Conservation (phyloP, 2,329 filamentous ascomycete species). For the Alternaria sp. region DNA sequence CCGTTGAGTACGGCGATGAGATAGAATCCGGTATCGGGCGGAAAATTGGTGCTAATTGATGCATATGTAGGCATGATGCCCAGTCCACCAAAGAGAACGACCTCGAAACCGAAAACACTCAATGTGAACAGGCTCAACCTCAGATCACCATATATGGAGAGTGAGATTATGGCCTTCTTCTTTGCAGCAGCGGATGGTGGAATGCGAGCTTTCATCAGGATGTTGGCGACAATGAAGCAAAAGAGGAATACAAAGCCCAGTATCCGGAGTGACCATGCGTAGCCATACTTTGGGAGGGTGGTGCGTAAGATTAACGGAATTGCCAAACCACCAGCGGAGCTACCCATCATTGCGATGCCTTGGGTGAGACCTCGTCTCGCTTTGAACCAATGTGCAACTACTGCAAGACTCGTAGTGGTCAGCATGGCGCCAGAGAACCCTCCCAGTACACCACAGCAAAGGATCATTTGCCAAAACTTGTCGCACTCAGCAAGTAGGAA, state of each 20-base stretch:
- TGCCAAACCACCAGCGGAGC: conserved; percentile 46
- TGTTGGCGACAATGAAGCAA: conserved; percentile 46
- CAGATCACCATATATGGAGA: conserved; percentile 45
- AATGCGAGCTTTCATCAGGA: conserved; percentile 48
- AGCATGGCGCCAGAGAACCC: conserved; percentile 52
- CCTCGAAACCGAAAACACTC: conserved; percentile 48
- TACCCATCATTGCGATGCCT: conserved; percentile 52
- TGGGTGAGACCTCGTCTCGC: conserved; percentile 48
- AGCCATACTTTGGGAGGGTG: conserved; percentile 48
- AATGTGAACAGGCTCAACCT: conserved; percentile 49
- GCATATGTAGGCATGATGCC: conserved; percentile 54
- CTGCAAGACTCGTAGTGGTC: conserved; percentile 48
- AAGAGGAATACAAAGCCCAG: conserved; percentile 49
- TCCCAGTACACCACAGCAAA: conserved; percentile 52
- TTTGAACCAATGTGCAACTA: conserved; percentile 53
- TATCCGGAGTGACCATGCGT: conserved; percentile 51
- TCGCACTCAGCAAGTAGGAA: conserved; percentile 46
- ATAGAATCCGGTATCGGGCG: conserved; percentile 45
- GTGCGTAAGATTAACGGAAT: conserved; percentile 49
- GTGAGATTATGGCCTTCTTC: conserved; percentile 48
- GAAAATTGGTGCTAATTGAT: conserved; percentile 48
- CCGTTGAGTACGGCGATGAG: conserved; percentile 54
- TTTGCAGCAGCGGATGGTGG: conserved; percentile 40
- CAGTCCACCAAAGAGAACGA: conserved; percentile 53
- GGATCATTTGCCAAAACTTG: conserved; percentile 55